phyloP scores from a whole-genome alignment of 106 monocot genomes.

The Dactylorhiza incarnata region DNA sequence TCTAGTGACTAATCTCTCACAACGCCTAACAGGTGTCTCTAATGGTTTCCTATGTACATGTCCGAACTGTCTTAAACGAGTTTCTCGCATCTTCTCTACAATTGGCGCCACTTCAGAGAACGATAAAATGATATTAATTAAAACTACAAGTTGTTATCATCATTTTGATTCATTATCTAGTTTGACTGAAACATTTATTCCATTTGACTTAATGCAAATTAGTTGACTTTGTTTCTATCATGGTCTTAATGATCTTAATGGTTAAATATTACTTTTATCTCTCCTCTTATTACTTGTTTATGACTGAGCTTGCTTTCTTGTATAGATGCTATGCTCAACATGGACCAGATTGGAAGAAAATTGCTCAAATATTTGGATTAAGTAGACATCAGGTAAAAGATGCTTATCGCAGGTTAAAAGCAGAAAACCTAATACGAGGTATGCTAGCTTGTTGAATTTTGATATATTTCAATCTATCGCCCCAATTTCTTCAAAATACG shows the following conservation, averaged over 20 bases:
- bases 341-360: slow-evolving; percentile 49
- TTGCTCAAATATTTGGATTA: slow-evolving; percentile 43
- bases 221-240: neutral
- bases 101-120: too few relatives aligned
- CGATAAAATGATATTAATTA: too few relatives aligned
- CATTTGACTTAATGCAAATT: neutral
- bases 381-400: slow-evolving; percentile 48
- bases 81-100: too few relatives aligned
- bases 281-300: neutral
- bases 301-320: neutral
- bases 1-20: too few relatives aligned
- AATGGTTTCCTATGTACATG: too few relatives aligned
- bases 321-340: slow-evolving; percentile 20
- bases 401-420: slow-evolving; percentile 55
- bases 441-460: slow-evolving; percentile 3
- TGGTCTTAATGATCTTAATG: neutral
- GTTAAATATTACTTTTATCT: neutral
- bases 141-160: too few relatives aligned
- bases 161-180: neutral
- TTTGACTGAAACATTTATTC: neutral
- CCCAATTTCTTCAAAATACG: neutral
- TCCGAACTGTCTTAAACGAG: too few relatives aligned
- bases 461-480: neutral
- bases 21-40: too few relatives aligned
- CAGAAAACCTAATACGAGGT: slow-evolving; percentile 46